A percentile compares a stretch with the other conserved stretches of the same genome.
phyloP scores from a whole-genome alignment of 1,139 yeast species.

The Kluyveromyces sp. region DNA sequence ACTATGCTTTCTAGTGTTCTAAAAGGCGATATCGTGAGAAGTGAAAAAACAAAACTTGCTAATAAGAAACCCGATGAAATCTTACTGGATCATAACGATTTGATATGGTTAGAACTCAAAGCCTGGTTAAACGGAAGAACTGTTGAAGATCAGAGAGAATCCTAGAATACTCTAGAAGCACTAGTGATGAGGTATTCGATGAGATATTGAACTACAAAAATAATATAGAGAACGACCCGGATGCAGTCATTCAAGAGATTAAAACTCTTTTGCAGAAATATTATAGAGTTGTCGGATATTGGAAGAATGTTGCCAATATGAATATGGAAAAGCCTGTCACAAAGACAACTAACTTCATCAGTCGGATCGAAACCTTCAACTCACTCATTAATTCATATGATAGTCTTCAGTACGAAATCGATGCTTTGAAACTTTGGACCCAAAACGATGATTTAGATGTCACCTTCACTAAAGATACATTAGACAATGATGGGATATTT shows the following conservation, averaged over 20 bases:
- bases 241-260: conserved; percentile 15
- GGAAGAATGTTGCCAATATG: conserved; percentile 80
- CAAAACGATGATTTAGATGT: conserved; percentile 74
- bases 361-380: conserved; percentile 65
- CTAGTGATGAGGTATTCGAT: conserved; percentile 69
- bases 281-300: conserved; percentile 64
- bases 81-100: conserved; percentile 60
- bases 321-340: conserved; percentile 68
- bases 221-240: conserved; percentile 14
- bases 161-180: conserved; percentile 66
- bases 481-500: conserved; percentile 32
- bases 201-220: conserved; percentile 43
- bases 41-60: conserved; percentile 80
- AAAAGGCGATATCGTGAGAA: conserved; percentile 88
- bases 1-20: conserved; percentile 83
- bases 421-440: conserved; percentile 55
- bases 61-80: conserved; percentile 32
- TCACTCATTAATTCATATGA: conserved; percentile 79
- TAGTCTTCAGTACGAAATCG: conserved; percentile 54
- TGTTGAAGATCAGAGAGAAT: conserved; percentile 68
- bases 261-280: conserved; percentile 46
- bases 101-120: conserved; percentile 62
- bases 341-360: conserved; percentile 54
- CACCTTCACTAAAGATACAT: conserved; percentile 27
- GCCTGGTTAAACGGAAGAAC: conserved; percentile 80